Evolutionary conservation across 2,329 filamentous ascomycete species (phyloP), one percentile per base, ranked within the genome.

Genomic region (Alternaria brassicae): DNA sequence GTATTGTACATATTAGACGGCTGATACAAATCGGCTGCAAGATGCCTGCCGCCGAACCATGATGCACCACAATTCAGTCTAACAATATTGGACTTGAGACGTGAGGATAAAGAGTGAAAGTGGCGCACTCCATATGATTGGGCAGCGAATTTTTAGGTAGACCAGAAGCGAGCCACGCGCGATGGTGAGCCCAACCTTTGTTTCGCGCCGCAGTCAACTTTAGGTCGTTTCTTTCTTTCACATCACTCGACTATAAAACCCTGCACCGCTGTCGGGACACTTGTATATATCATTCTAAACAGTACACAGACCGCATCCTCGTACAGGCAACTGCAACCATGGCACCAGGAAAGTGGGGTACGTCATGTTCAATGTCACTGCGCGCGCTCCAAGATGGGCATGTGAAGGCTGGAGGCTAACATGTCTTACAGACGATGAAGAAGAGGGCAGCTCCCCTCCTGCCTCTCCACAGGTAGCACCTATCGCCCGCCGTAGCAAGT

Each of bases 401-500:
- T 34, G 17, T 39, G 23, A 55, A 28, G 45, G 42, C 39, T 25
- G 30, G 32, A 21, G 25, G 62, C 72, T 76, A 47, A 77, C 66
- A 41, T 34, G 10, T 4, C 15, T 34, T 32, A 21, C 49, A 80
- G 81, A 83, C 61, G 82, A 83, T 60, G 82, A 88, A 63, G 87
- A 89, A 63, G 86, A 88, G 69, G 83, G 84, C 67, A 79, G 78
- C 59, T 84, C 81, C 66, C 81, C 82, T 60, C 78, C 83, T 65
- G 79, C 79, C 52, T 77, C 80, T 52, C 82, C 83, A 2, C 79
- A 81, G 21, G 79, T 82, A 50, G 78, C 77, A 23, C 75, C 82
- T 48, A 78, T 82, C 12, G 77, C 78, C 42, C 78, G 81, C 55
- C 82, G 86, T 65, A 81, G 86, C 78, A 92, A 95, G 82, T 97